These are phyloP conservation scores for Apocynum venetum DNA, from an alignment of 257 asterid genomes.

Conservation along the genomic window DNA sequence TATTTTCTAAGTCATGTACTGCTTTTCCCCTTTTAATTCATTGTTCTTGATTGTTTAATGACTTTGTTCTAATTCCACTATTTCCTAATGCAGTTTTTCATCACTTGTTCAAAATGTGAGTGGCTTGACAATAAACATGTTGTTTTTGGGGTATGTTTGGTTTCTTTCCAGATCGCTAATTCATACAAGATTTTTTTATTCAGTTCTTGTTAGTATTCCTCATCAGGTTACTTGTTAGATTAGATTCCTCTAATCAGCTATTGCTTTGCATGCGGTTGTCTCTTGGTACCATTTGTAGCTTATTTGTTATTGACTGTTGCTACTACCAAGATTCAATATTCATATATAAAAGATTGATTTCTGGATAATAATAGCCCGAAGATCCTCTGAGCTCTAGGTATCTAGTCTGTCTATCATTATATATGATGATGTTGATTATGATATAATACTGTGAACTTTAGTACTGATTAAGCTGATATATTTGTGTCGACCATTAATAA, in stretches of 20 bases:
- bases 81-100: conserved; percentile 62
- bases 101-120: conserved; percentile 90
- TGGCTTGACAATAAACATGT: conserved; percentile 99
- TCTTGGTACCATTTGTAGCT: neutral
- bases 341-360: neutral
- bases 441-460: neutral
- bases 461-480: neutral
- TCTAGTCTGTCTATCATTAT: neutral
- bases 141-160: conserved; percentile 83
- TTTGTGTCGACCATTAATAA: too few relatives aligned
- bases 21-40: neutral
- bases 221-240: neutral
- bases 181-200: neutral
- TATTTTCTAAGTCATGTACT: neutral
- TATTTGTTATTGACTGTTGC: neutral
- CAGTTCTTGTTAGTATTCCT: neutral
- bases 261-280: neutral
- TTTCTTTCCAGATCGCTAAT: conserved; percentile 6
- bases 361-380: neutral
- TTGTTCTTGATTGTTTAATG: neutral
- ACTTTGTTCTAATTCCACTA: conserved; percentile 10
- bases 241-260: neutral
- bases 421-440: neutral
- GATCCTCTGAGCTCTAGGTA: neutral
- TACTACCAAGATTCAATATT: neutral